Evolutionary conservation across 2,329 filamentous ascomycete species (phyloP).

Genomic region (Pyrenochaeta sp.): DNA sequence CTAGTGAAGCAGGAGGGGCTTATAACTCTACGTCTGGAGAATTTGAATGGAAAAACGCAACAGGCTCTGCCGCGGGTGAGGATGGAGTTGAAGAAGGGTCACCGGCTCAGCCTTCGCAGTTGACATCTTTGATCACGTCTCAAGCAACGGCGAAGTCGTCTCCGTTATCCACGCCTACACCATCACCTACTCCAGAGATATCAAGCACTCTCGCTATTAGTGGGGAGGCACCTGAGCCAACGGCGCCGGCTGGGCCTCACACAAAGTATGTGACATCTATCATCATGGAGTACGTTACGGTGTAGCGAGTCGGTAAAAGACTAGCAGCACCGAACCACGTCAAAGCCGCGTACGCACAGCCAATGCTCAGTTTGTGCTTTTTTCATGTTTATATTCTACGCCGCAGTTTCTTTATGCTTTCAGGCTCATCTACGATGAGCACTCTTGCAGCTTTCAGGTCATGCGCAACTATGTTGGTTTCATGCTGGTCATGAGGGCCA

Average conservation of each 20-base stretch:
- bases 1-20: slow-evolving; percentile 11
- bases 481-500: too few species aligned
- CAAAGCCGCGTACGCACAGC: too few species aligned
- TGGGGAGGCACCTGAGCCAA: slow-evolving; percentile 3
- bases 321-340: too few species aligned
- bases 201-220: not conserved
- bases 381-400: not conserved
- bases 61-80: slow-evolving; percentile 3
- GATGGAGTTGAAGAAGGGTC: not conserved
- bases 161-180: not conserved
- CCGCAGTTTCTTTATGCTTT: too few species aligned
- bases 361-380: too few species aligned
- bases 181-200: not conserved
- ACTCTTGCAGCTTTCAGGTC: too few species aligned
- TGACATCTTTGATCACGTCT: slow-evolving; percentile 12
- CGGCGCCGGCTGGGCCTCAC: slow-evolving; percentile 7
- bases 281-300: slow-evolving; percentile 25
- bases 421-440: too few species aligned
- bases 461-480: too few species aligned
- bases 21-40: slow-evolving; percentile 19
- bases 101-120: not conserved
- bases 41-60: slow-evolving; percentile 26
- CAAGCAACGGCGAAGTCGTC: slow-evolving; percentile 12
- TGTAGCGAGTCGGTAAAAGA: slow-evolving; percentile 4
- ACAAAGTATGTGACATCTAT: slow-evolving; percentile 25